Percentiles rank a stretch among this genome's conserved stretches.
Conservation (phyloP, 257 asterid species). For the Solanum piurae region DNA sequence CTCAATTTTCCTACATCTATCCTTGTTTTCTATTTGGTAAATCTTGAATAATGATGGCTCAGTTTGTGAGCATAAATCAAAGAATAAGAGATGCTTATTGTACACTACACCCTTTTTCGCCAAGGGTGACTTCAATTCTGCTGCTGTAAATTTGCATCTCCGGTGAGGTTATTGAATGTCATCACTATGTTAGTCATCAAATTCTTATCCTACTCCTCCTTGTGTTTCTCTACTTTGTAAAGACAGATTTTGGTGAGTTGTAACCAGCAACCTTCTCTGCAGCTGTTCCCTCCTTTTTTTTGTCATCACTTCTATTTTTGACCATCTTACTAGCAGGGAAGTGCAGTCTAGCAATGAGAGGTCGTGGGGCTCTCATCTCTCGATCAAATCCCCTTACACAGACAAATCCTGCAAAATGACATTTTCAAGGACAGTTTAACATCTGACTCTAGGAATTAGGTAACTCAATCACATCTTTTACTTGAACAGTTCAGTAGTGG, state of each 20-base stretch:
- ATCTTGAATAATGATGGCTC: conserved; percentile 35
- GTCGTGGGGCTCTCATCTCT: conserved; percentile 19
- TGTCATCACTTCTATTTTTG: conserved; percentile 9
- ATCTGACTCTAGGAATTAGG: not conserved
- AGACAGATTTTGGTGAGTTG: conserved; percentile 15
- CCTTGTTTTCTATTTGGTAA: not conserved
- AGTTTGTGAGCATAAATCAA: conserved; percentile 22
- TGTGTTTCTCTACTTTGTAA: conserved; percentile 12
- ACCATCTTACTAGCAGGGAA: conserved; percentile 19
- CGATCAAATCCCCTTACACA: conserved; percentile 39
- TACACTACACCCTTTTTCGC: conserved; percentile 16
- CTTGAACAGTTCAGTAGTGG: not conserved
- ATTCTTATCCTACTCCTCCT: conserved; percentile 14
- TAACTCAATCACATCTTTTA: not conserved
- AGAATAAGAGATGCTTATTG: conserved; percentile 10
- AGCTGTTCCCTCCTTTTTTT: conserved; percentile 7
- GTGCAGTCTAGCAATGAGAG: conserved; percentile 27
- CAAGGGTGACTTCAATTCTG: conserved; percentile 11
- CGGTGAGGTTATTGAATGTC: conserved; percentile 19
- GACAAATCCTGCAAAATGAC: conserved; percentile 31
- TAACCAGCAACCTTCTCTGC: conserved; percentile 10
- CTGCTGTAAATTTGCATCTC: conserved; percentile 16
- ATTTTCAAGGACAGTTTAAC: not conserved
- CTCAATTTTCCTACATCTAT: not conserved
- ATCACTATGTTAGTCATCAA: conserved; percentile 26